Percentiles rank a stretch among this genome's conserved stretches.
These are phyloP conservation scores for Andrographis paniculata DNA, from an alignment of 305 asterid genomes.

Conservation along the genomic window DNA sequence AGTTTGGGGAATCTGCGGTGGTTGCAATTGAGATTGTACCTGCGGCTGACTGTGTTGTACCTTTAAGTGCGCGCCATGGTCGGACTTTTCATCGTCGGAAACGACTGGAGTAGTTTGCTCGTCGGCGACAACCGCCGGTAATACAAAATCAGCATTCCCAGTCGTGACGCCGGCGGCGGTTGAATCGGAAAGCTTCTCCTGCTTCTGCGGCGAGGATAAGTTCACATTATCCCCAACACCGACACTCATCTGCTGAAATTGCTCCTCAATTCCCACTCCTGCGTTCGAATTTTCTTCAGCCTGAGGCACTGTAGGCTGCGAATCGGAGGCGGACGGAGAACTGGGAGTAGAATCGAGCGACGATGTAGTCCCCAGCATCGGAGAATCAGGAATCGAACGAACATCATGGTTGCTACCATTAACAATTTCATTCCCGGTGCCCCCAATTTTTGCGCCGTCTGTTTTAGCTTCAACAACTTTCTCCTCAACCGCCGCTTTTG, in stretches of 20 bases:
- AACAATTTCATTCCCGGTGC: not conserved
- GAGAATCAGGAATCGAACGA: constrained; percentile 62
- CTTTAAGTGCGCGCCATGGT: constrained; percentile 47
- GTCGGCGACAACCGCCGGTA: constrained; percentile 34
- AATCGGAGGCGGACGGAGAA: constrained; percentile 50
- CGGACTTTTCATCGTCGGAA: constrained; percentile 74
- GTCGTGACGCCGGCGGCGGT: constrained; percentile 15
- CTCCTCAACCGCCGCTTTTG: constrained; percentile 12
- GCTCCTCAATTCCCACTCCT: constrained; percentile 60
- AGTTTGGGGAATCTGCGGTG: constrained; percentile 31
- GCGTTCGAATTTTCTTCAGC: constrained; percentile 43
- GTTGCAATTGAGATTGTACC: constrained; percentile 37
- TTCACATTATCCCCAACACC: constrained; percentile 24
- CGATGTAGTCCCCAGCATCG: constrained; percentile 62
- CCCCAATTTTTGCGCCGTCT: constrained; percentile 16
- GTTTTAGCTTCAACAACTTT: constrained; percentile 24
- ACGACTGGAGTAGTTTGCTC: constrained; percentile 34
- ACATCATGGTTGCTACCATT: too few species aligned
- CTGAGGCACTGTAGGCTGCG: constrained; percentile 54
- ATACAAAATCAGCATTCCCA: constrained; percentile 24
- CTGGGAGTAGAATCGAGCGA: constrained; percentile 76
- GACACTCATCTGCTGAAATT: constrained; percentile 51
- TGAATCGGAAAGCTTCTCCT: constrained; percentile 30
- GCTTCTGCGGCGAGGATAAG: constrained; percentile 23
- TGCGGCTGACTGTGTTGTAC: constrained; percentile 33